Evolutionary conservation across 306 rosid species (phyloP).

Genomic region (Hippophae rhamnoides): DNA sequence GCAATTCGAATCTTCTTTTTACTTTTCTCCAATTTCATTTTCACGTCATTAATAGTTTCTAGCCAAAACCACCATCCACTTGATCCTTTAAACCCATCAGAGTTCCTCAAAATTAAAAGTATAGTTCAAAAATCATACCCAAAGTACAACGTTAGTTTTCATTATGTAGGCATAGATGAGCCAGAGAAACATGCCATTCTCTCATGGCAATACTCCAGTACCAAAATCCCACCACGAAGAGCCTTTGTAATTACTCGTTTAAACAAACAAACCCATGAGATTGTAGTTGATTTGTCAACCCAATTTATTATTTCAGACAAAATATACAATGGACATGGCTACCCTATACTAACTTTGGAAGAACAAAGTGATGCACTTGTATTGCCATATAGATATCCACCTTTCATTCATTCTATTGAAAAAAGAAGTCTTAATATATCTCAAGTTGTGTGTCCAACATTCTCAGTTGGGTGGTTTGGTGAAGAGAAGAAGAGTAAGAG

Average conservation of each 20-base stretch:
- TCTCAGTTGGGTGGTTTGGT: slow-evolving; percentile 26
- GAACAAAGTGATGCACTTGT: slow-evolving; percentile 9
- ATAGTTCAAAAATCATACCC: slow-evolving; percentile 13
- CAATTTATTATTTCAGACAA: slow-evolving; percentile 3
- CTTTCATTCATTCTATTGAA: slow-evolving; percentile 19
- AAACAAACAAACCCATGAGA: slow-evolving; percentile 25
- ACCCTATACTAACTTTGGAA: slow-evolving; percentile 7
- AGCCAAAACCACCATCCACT: slow-evolving; percentile 28
- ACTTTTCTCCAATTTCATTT: not conserved
- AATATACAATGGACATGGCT: slow-evolving; percentile 6
- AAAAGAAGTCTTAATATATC: slow-evolving; percentile 23
- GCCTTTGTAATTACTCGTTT: slow-evolving; percentile 34
- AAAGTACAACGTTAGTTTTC: slow-evolving; percentile 20
- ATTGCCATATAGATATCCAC: slow-evolving; percentile 14
- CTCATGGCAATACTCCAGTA: slow-evolving; percentile 30
- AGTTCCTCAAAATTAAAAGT: slow-evolving; percentile 23
- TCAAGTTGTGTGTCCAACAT: slow-evolving; percentile 17
- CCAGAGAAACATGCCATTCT: slow-evolving; percentile 36
- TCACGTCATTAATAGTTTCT: not conserved
- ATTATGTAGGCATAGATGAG: slow-evolving; percentile 46
- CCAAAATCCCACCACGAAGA: slow-evolving; percentile 27
- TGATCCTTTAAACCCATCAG: slow-evolving; percentile 30
- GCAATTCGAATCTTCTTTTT: not conserved
- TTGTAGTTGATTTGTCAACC: slow-evolving; percentile 14
- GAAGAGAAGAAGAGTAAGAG: slow-evolving; percentile 13